Conservation (phyloP, 345 rosid species). For the Corchorus olitorius region DNA sequence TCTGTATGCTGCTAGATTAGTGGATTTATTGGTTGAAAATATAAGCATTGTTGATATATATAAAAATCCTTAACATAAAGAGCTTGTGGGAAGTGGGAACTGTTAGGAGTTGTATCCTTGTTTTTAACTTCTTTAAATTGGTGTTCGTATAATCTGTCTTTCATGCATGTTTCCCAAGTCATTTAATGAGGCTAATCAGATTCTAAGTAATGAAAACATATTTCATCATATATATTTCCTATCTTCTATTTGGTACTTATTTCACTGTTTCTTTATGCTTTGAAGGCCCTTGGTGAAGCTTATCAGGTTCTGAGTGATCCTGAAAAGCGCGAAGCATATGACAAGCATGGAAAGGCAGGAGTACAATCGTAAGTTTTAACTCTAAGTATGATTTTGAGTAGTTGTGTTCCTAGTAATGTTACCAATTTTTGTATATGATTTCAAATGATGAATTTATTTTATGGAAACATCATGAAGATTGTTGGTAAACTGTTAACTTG, state of each 20-base stretch:
- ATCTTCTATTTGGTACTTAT: constrained; percentile 23
- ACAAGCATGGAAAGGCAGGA: constrained; percentile 85
- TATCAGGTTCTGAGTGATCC: constrained; percentile 94
- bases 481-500: background rate
- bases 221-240: background rate
- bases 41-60: background rate
- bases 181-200: background rate
- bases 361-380: constrained; percentile 62
- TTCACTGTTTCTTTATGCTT: constrained; percentile 11
- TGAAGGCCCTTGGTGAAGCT: constrained; percentile 90
- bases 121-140: background rate
- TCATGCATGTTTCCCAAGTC: constrained; percentile 4
- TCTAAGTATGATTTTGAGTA: background rate
- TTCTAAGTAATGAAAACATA: background rate
- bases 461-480: background rate
- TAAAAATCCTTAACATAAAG: background rate
- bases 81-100: background rate
- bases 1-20: background rate
- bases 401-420: background rate
- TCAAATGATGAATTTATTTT: too few species aligned
- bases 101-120: background rate
- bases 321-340: constrained; percentile 79
- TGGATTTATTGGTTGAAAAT: background rate
- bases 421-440: too few species aligned
- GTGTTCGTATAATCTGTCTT: background rate